These are phyloP conservation scores for Lichtheimia ornata DNA, from an alignment of 371 early-diverging fungal species.

Conservation along the genomic window DNA sequence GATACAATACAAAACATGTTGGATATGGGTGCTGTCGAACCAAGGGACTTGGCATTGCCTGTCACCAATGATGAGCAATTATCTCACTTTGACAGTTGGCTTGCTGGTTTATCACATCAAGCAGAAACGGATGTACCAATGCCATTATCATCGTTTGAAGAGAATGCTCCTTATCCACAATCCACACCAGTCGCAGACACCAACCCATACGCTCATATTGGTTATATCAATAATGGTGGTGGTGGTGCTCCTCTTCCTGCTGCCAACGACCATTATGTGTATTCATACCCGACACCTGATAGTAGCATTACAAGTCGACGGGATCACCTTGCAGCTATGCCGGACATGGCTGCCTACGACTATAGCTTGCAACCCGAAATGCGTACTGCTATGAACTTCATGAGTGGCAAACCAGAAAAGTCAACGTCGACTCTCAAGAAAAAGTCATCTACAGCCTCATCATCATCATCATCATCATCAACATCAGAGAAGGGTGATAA, in stretches of 20 bases:
- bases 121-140: not conserved
- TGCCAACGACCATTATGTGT: too few species aligned
- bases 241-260: too few species aligned
- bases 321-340: conserved; percentile 30
- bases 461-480: not conserved
- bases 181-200: conserved; percentile 1
- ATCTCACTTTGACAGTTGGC: conserved; percentile 39
- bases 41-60: conserved; percentile 28
- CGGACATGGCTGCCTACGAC: conserved; percentile 21
- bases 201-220: not conserved
- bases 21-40: conserved; percentile 17
- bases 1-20: conserved; percentile 15
- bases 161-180: conserved; percentile 6
- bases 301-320: conserved; percentile 22
- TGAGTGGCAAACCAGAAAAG: conserved; percentile 15
- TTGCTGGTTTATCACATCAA: conserved; percentile 3
- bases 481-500: not conserved
- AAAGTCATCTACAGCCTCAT: conserved; percentile 1
- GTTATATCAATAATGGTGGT: too few species aligned
- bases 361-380: conserved; percentile 23
- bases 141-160: not conserved
- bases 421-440: conserved; percentile 22
- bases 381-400: conserved; percentile 27
- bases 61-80: conserved; percentile 32
- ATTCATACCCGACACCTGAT: too few species aligned